Evolutionary conservation across 2,329 filamentous ascomycete genomes (phyloP).

Genomic region (Ilyonectria destructans): DNA sequence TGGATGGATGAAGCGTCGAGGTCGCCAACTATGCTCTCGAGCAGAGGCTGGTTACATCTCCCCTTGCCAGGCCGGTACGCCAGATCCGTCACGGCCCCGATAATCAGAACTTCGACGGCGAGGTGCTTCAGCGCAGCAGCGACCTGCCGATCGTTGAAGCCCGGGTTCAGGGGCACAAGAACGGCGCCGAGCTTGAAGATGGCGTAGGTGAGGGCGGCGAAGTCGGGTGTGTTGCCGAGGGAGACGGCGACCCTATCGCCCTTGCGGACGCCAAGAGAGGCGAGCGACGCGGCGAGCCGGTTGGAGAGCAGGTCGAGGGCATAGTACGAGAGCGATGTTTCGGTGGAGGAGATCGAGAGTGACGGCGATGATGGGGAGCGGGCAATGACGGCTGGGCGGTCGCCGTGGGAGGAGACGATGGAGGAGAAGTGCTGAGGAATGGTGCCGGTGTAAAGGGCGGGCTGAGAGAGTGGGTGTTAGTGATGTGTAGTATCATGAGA

Average conservation of each 20-base stretch:
- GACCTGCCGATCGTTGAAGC: slow-evolving; percentile 87
- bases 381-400: slow-evolving; percentile 73
- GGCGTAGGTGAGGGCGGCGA: slow-evolving; percentile 89
- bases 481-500: not conserved
- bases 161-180: slow-evolving; percentile 93
- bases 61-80: slow-evolving; percentile 74
- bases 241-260: slow-evolving; percentile 90
- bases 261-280: slow-evolving; percentile 81
- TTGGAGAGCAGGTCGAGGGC: slow-evolving; percentile 84
- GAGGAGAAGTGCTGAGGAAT: slow-evolving; percentile 81
- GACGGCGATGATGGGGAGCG: slow-evolving; percentile 57
- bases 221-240: slow-evolving; percentile 88
- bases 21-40: slow-evolving; percentile 64
- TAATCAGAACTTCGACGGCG: slow-evolving; percentile 80
- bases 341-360: slow-evolving; percentile 61
- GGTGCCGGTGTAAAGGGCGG: slow-evolving; percentile 77
- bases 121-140: slow-evolving; percentile 85
- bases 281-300: slow-evolving; percentile 79
- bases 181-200: slow-evolving; percentile 95
- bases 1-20: slow-evolving; percentile 53
- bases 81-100: slow-evolving; percentile 90
- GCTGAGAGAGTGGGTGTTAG: slow-evolving; percentile 62
- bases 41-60: slow-evolving; percentile 67
- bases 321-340: slow-evolving; percentile 81
- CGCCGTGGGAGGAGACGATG: slow-evolving; percentile 76